Evolutionary conservation across 176 grass and related monocot genomes (phyloP), one percentile per base, ranked within the genome.

Genomic region (Carex littledalei): DNA sequence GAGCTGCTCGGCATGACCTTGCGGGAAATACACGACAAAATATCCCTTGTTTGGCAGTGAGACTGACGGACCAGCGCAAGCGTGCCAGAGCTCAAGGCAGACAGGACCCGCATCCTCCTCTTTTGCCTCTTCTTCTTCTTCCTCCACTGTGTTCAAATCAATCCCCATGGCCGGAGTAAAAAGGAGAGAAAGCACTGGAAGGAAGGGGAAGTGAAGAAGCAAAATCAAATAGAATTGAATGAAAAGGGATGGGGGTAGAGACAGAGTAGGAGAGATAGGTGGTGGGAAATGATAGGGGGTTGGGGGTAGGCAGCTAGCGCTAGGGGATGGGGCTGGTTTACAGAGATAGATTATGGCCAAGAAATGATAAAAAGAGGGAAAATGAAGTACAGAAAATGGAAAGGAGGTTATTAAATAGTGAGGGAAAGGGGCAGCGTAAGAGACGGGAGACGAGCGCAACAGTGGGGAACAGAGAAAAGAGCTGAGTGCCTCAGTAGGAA

Each of bases 71-170:
- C 94, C 94, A 18, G 94, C 94, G 81, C 94, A 96, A 16, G 94
- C 94, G 81, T 96, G 94, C 94, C 94, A 96, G 0, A 96, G 91
- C 89, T 96, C 94, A 24, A 91, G 87, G 70, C 91, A 91, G 64
- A 93, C 91, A 64, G 80, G 34, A 16, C 80, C 54, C 2, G 82
- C 24, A 52, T 67, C 8, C 0, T 81, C 21, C 32, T 73, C 17
- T 14, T 85, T 12, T 3, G 65, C 16, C 80, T 85, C 54, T 16
- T 71, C 81, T 1, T 83, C 67, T 80, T 89, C 61, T n/a, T 84
- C 73, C 69, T 85, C 41, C 63, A 86, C 80, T 55, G 66, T 59
- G 89, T 89, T 73, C 83, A 86, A 70, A 54, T 47, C 80, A 63
- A 82, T 53, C 67, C n/a, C 31, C 22, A 70, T 29, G 35, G 24